Base-by-base conservation (phyloP, 352 stramenopile species). In the Phytophthora kernoviae region DNA sequence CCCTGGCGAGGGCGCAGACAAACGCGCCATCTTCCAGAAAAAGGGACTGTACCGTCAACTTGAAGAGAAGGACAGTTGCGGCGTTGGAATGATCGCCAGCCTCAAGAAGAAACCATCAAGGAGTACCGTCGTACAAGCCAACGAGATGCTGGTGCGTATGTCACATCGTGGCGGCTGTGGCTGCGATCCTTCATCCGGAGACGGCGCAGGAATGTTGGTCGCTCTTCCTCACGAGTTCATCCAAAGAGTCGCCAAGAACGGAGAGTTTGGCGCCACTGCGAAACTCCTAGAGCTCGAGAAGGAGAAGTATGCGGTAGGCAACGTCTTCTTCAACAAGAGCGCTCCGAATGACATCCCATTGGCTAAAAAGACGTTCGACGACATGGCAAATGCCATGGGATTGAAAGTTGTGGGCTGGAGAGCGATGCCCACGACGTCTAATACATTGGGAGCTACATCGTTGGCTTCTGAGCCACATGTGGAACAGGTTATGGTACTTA, bases 111-210 rank as follows among this genome's bases (percentile, higher is more conserved):
- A 97, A 52, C 80, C 91, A 21, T 97, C 85, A 58, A 84, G 95
- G 37, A 79, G 87, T 48, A 96, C 81, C 26, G 94, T 99, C 18
- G 81, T 97, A 24, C 88, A 98, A 70, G 94, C 96, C 18, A 98
- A 98, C 77, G 93, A 98, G 70, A 99, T 99, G 96, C 86, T 99
- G 26, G 90, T 98, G 58, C 87, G 96, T 26, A 99, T 99, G 96
- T 96, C 88, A 42, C 96, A 99, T 80, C 79, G 96, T 48, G 82
- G 96, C 42, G 96, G 94, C 51, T 98, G 96, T 61, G 96, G 96
- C 44, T 99, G 96, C 65, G 96, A 98, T 70, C 94, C 96, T 11
- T 94, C 93, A 49, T 98, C 90, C 20, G 96, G 95, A 42, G 93
- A 98, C 70, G 91, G 71, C 42, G 75, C 75, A 39, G 96, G 96